Base-by-base conservation (phyloP, 805 yeast species). In the Barnettozyma sucrosica region DNA sequence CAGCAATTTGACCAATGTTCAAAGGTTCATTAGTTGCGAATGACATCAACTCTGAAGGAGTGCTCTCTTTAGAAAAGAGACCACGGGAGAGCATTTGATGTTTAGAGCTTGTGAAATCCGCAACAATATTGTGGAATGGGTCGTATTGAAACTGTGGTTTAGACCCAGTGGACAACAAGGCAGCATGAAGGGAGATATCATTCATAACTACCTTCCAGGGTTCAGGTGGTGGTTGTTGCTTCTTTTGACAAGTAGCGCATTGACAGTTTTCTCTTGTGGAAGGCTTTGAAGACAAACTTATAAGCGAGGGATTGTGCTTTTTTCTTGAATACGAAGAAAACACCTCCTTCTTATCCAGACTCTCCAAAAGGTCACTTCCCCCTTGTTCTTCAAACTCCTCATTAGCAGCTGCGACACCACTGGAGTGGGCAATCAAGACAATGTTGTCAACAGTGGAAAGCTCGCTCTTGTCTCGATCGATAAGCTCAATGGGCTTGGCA, bases 101-200 rank as follows among this genome's bases (percentile, higher is more conserved):
- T 28, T 49, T 60, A 1, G 60, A 50, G 11, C 49, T 50, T 20
- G 63, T 59, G 23, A 60, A 59, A 44, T 60, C 63, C 16, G 59
- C 58, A 21, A 36, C 50, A 20, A 58, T n/a, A 23, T 52, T 53
- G 26, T 41, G 41, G 9, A 49, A 48, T 1, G 62, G 50, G 11
- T 36, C 50, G 18, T 49, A 41, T 18, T 44, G 49, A 3, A 32
- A 30, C 21, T 46, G 45, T 5, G 57, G 52, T 16, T 47, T 51
- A 0, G 52, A 47, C 1, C 72, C 72, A 23, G 64, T 66, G 3
- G 71, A 70, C 19, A 65, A 51, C 36, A 65, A 44, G 1, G 74
- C 74, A 4, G 74, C 74, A 38, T 63, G 65, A 39, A 68, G 53
- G 1, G 73, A 67, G 0, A 66, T 57, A 25, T 65, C 69, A 53